Evolutionary conservation across 768 basidiomycete genomes (phyloP).

Genomic region (Lactarius indigo): DNA sequence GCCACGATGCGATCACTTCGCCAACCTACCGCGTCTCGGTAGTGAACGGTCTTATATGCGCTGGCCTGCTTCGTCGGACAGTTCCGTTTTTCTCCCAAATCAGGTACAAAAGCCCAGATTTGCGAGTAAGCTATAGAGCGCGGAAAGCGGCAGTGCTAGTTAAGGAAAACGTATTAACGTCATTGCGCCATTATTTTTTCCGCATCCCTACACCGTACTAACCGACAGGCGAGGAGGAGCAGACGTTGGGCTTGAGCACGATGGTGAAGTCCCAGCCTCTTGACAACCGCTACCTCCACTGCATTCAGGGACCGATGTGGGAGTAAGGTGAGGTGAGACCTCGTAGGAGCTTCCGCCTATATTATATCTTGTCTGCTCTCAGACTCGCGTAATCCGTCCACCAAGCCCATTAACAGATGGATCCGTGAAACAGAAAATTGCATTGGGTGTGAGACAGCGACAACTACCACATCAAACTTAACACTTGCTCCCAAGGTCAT

Average conservation of each 20-base stretch:
- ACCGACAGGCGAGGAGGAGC: not conserved
- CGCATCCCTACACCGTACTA: not conserved
- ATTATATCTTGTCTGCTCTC: not conserved
- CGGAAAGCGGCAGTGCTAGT: not conserved
- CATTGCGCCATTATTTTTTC: not conserved
- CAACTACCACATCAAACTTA: not conserved
- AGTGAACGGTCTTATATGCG: not conserved
- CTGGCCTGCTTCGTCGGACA: not conserved
- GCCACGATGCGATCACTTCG: not conserved
- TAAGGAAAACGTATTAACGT: not conserved
- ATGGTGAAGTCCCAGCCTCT: not conserved
- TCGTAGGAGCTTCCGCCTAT: not conserved
- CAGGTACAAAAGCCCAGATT: not conserved
- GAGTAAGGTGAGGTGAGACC: not conserved
- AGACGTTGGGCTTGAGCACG: not conserved
- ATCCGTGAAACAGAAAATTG: not conserved
- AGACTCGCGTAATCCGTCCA: not conserved
- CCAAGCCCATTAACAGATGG: not conserved
- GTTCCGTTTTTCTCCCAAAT: not conserved
- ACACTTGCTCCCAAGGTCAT: not conserved
- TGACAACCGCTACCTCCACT: not conserved
- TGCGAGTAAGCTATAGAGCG: not conserved
- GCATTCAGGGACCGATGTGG: not conserved
- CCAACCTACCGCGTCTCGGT: not conserved
- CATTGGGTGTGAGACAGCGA: not conserved